Evolutionary conservation across 2,329 filamentous ascomycete species (phyloP), one percentile per base, ranked within the genome.

Genomic region (Fusarium duplospermum): DNA sequence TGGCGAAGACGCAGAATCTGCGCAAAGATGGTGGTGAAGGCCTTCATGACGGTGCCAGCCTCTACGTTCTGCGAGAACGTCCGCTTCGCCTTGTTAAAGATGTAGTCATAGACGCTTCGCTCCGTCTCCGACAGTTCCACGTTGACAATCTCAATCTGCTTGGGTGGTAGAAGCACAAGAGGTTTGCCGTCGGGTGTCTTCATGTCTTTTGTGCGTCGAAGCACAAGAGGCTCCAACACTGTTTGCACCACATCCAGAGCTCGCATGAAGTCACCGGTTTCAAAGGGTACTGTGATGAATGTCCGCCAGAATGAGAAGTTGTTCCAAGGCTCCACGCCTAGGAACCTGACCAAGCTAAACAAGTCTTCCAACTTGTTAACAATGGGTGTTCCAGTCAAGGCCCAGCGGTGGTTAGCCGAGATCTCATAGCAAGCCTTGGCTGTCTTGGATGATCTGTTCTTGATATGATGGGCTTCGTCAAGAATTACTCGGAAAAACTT

Each of bases 281-380:
- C 96, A 74, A 99, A 99, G 0, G 96, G 96, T 1, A 97, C 92
- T 0, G 96, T 99, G 79, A 99, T 98, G 81, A 99, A 99, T 0
- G 96, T 98, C 81, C 95, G 95, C 96, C 96, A 99, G 84, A 98
- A 99, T 0, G 95, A 98, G 82, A 99, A 99, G 81, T 98, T 98
- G 79, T 93, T 96, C 96, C 96, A 99, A 0, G 96, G 96, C 81
- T 98, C 96, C 5, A 99, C 96, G 66, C 94, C 92, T 13, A 99
- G 86, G 83, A 98, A 99, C 4, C 94, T 91, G 14, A 98, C 94
- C 40, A 99, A 85, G 79, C 94, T 97, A 84, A 98, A 98, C 16
- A 99, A 85, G 82, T 98, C 96, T 81, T 98, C 96, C 1, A 99
- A 87, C 50, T 94, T 92, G 81, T 99, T 99, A 75, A 99, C 96